These are phyloP conservation scores for Colletotrichum musicola DNA, from an alignment of 2,329 filamentous ascomycete species.

Conservation along the genomic window DNA sequence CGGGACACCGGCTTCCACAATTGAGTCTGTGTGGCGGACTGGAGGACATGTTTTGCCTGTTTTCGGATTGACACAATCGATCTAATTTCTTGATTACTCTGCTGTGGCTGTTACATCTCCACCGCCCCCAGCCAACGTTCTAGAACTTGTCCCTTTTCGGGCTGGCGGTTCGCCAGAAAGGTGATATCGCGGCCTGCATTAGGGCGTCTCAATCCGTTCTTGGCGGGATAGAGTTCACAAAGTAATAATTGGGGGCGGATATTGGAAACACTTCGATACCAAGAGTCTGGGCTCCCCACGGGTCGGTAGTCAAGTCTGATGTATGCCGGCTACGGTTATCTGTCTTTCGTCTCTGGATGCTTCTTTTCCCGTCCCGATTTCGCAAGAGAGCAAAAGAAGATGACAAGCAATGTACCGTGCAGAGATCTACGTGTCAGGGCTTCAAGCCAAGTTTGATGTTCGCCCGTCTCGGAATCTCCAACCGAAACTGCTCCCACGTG, in stretches of 20 bases:
- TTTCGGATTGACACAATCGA: neutral
- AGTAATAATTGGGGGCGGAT: constrained; percentile 4
- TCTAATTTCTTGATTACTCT: constrained; percentile 2
- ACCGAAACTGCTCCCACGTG: neutral
- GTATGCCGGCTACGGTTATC: neutral
- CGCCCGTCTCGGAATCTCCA: constrained; percentile 6
- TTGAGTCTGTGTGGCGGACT: constrained; percentile 2
- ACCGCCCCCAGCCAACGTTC: constrained; percentile 8
- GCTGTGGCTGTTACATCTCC: neutral
- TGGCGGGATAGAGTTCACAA: constrained; percentile 25
- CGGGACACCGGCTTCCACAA: neutral
- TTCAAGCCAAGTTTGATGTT: constrained; percentile 17
- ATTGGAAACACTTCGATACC: constrained; percentile 15
- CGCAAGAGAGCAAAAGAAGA: neutral
- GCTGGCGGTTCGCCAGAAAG: constrained; percentile 18
- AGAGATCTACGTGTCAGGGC: constrained; percentile 28
- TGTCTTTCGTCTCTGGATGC: neutral
- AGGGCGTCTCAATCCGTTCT: constrained; percentile 27
- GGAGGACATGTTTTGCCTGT: constrained; percentile 6
- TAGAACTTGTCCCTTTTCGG: constrained; percentile 6
- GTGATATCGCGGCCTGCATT: constrained; percentile 29
- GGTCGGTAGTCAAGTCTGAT: neutral
- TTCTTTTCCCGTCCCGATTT: neutral
- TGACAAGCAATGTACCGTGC: constrained; percentile 9
- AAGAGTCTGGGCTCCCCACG: neutral